Evolutionary conservation across 2,329 filamentous ascomycete species (phyloP).

Genomic region (Neofusicoccum cordaticola): DNA sequence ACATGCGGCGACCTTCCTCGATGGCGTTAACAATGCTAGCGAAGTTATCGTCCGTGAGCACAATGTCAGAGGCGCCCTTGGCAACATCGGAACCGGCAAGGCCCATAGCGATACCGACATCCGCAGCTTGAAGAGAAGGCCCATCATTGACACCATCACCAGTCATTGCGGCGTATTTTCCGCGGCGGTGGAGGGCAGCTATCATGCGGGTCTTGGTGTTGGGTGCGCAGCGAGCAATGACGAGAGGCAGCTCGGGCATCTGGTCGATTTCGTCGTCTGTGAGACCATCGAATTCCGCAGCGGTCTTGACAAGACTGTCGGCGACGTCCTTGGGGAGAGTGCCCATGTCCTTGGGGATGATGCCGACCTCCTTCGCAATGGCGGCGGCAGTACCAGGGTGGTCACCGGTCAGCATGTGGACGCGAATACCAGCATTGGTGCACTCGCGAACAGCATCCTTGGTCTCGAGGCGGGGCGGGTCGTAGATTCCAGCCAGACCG

Average conservation of each 20-base stretch:
- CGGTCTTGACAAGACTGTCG: slow-evolving; percentile 19
- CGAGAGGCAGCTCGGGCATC: slow-evolving; percentile 19
- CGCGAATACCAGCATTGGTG: slow-evolving; percentile 45
- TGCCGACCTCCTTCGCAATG: slow-evolving; percentile 47
- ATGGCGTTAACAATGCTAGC: slow-evolving; percentile 46
- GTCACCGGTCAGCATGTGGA: slow-evolving; percentile 51
- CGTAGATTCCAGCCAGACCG: slow-evolving; percentile 83
- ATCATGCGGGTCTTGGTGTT: slow-evolving; percentile 21
- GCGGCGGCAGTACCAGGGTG: slow-evolving; percentile 46
- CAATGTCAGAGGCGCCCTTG: slow-evolving; percentile 43
- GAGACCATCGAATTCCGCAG: slow-evolving; percentile 20
- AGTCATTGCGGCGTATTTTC: slow-evolving; percentile 42
- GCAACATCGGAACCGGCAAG: slow-evolving; percentile 44
- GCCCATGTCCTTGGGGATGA: slow-evolving; percentile 25
- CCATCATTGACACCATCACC: slow-evolving; percentile 48
- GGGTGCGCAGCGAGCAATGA: slow-evolving; percentile 21
- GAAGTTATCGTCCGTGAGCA: slow-evolving; percentile 46
- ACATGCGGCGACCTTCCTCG: slow-evolving; percentile 45
- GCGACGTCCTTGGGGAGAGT: slow-evolving; percentile 14
- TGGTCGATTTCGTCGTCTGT: slow-evolving; percentile 20
- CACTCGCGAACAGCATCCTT: slow-evolving; percentile 53
- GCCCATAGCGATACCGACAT: slow-evolving; percentile 48
- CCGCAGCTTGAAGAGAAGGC: slow-evolving; percentile 45
- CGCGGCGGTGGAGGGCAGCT: slow-evolving; percentile 38
- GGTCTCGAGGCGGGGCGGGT: slow-evolving; percentile 80